A percentile compares a stretch with the other conserved stretches of the same genome.
Evolutionary conservation across 2,329 filamentous ascomycete genomes (phyloP).

Genomic region (Daldinia eschscholtzii): DNA sequence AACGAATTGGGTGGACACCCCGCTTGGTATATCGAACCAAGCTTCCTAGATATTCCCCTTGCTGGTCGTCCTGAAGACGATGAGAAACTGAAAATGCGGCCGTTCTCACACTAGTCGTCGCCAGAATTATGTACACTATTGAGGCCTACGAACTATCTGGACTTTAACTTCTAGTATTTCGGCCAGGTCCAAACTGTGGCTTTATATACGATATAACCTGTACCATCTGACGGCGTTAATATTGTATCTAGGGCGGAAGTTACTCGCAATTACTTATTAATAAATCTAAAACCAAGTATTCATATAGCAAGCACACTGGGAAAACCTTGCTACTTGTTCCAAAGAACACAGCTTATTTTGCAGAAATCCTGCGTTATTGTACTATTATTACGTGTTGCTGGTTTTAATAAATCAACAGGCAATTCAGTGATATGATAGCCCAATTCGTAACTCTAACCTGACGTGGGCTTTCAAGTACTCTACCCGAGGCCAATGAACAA

Average conservation of each 20-base stretch:
- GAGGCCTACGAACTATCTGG: neutral
- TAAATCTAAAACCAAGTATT: neutral
- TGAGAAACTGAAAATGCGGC: constrained; percentile 47
- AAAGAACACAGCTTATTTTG: too few species aligned
- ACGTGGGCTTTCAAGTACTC: too few species aligned
- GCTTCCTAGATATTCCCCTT: constrained; percentile 47
- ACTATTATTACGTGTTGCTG: neutral
- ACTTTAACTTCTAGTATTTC: neutral
- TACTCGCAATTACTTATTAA: neutral
- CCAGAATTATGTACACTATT: too few species aligned
- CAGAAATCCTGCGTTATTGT: neutral
- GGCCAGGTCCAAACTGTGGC: neutral
- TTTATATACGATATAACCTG: neutral
- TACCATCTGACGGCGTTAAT: neutral
- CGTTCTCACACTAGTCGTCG: constrained; percentile 49
- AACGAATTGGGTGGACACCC: constrained; percentile 49
- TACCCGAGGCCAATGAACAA: neutral
- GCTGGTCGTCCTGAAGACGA: constrained; percentile 49
- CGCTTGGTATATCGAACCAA: constrained; percentile 52
- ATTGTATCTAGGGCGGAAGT: neutral
- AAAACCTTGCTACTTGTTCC: neutral
- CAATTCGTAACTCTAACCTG: too few species aligned
- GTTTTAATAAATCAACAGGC: neutral
- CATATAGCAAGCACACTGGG: neutral
- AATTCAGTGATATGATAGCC: too few species aligned